Evolutionary conservation across 768 basidiomycete species (phyloP), one percentile per base, ranked within the genome.

Genomic region (Suillus cothurnatus): DNA sequence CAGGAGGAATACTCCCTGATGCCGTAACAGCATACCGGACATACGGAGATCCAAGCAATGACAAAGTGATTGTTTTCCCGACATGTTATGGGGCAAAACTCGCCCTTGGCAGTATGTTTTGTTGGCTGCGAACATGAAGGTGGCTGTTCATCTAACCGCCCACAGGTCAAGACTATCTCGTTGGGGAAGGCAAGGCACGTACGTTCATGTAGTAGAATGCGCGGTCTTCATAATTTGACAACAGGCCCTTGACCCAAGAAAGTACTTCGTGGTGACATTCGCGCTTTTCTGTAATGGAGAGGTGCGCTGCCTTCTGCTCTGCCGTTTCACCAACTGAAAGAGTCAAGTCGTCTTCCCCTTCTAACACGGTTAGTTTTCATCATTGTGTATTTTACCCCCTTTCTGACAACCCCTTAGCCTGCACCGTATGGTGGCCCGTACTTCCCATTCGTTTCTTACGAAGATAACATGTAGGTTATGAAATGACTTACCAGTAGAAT

Each of bases 211-310:
- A 34, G 14, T n/a, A 17, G 17, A 23, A 28, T 53, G 31, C 8
- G 23, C 2, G 6, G 7, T 38, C 61, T 49, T 45, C 61, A n/a
- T 66, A 28, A 15, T 17, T 17, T 32, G 9, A 28, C 49, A 23
- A 56, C 65, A 86, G 84, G 80, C 76, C 9, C 75, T 88, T n/a
- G 80, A 86, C 68, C 80, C 86, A 3, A 73, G 64, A 21, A 82
- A 82, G 63, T 87, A 86, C 68, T 87, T 78, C 63, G 73, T 88
- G 14, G 84, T 87, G 15, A 84, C 85, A 3, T 84, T 87, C 67
- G 85, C 83, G 0, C 72, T 86, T 36, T 88, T 87, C 68, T 85
- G 82, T 45, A 85, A 85, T 65, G 86, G 86, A 72, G 86, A 87
- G 81, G 86, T 85, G 62, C 39, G 78, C 63, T 19, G 26, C 43